Conservation (phyloP, 2,329 filamentous ascomycete genomes). For the Ophiocordyceps camponoti-leonardi region DNA sequence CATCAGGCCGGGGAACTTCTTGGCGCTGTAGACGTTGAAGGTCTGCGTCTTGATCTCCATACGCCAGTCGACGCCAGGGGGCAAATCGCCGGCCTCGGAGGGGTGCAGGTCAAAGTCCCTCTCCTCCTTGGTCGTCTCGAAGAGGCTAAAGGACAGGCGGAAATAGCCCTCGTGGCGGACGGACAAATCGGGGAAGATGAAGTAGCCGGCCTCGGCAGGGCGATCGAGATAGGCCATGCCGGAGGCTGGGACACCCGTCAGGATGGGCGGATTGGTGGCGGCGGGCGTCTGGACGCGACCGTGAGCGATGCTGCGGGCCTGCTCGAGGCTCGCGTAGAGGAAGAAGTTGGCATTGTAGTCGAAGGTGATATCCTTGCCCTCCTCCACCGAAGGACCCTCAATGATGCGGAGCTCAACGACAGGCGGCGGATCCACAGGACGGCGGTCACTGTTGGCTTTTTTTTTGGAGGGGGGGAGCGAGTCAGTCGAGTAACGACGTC, state of each 20-base stretch:
- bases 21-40: conserved; percentile 86
- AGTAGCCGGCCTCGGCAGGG: conserved; percentile 67
- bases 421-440: conserved; percentile 84
- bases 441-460: conserved; percentile 46
- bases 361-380: conserved; percentile 62
- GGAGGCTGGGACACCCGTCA: conserved; percentile 87
- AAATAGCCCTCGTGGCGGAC: conserved; percentile 93
- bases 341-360: conserved; percentile 96
- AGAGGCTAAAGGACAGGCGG: conserved; percentile 78
- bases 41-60: conserved; percentile 78
- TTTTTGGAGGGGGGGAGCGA: too few relatives aligned
- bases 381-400: conserved; percentile 47
- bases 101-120: conserved; percentile 53
- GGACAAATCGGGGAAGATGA: conserved; percentile 92
- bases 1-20: conserved; percentile 91
- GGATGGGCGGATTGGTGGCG: conserved; percentile 60
- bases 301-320: conserved; percentile 67
- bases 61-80: conserved; percentile 52
- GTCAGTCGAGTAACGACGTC: conserved; percentile 5
- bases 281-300: conserved; percentile 52
- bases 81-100: conserved; percentile 25
- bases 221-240: conserved; percentile 93
- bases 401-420: conserved; percentile 83
- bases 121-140: conserved; percentile 78
- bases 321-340: conserved; percentile 80